Evolutionary conservation across 768 basidiomycete species (phyloP), one percentile per base, ranked within the genome.

Genomic region (Podaxis carcinomalis): DNA sequence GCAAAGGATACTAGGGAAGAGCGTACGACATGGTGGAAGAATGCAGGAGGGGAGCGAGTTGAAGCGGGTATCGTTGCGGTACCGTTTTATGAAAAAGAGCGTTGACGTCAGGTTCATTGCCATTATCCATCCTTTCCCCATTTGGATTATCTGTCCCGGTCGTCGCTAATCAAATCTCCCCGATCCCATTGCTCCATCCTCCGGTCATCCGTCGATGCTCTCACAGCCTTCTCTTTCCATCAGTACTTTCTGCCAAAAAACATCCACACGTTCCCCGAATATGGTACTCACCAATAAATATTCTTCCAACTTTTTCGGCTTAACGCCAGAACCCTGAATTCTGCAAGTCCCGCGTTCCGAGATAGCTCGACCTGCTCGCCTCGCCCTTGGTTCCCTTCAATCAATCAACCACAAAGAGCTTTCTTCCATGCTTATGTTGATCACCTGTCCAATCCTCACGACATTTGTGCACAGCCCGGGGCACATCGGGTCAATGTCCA

Each of bases 71-170:
- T n/a, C 3, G 49, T 11, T 32, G 25, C 5, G 3, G 32, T 19
- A 44, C 42, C 9, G 42, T 53, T 60, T 53, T 60, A 60, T 42
- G 44, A 40, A 44, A 7, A 47, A 21, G 10, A 32, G 5, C 7
- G 32, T 44, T 60, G 59, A 60, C 59, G 51, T 60, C 59, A 60
- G 57, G 37, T 25, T 14, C 27, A 10, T 39, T 2, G 51, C 36
- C 32, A 42, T 49, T 49, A 19, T n/a, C 42, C 42, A 16, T 27
- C 13, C 3, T 44, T 51, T 39, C 59, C 59, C 42, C 39, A 23
- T 60, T 60, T 25, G 40, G 59, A 21, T 25, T 25, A 23, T 28
- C 51, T 1, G 13, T n/a, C 49, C 19, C 57, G 57, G 52, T 59
- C 57, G 42, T 5, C 36, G 4, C 50, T 51, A 13, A 3, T 32